These are phyloP conservation scores for Musa acuminata DNA, from an alignment of 176 grass and related monocot genomes.

Conservation along the genomic window DNA sequence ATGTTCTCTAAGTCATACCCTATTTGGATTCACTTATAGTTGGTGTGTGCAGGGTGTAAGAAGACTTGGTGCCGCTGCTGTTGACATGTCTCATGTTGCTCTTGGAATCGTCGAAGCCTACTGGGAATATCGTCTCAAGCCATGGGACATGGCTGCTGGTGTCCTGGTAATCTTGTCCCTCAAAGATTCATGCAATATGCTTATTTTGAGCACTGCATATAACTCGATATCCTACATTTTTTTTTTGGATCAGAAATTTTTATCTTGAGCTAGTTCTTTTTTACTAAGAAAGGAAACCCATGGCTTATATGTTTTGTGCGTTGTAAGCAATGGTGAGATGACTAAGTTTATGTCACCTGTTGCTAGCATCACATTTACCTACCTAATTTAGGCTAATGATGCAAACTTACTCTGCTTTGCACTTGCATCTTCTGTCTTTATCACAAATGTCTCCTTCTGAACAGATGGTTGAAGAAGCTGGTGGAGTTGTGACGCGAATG, in stretches of 20 bases:
- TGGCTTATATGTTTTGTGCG: too few species aligned
- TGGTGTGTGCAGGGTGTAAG: conserved; percentile 57
- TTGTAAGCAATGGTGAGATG: background rate
- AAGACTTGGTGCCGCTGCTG: conserved; percentile 78
- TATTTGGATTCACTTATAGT: background rate
- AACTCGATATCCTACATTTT: background rate
- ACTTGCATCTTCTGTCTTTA: background rate
- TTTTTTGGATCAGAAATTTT: background rate
- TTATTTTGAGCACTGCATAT: background rate
- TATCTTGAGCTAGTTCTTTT: too few species aligned
- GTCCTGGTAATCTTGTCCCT: conserved; percentile 47
- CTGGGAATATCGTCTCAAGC: conserved; percentile 96
- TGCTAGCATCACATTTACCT: too few species aligned
- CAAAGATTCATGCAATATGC: background rate
- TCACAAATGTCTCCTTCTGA: background rate
- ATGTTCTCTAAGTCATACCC: background rate
- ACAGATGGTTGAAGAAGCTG: conserved; percentile 96
- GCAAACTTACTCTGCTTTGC: background rate
- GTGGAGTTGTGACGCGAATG: conserved; percentile 73
- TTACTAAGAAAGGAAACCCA: too few species aligned
- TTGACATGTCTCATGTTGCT: conserved; percentile 91
- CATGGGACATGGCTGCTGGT: conserved; percentile 97
- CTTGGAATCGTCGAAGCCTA: conserved; percentile 85
- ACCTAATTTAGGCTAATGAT: background rate
- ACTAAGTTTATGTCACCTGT: background rate